Conservation (phyloP, 2,329 filamentous ascomycete genomes). For the Aspergillus transmontanensis region DNA sequence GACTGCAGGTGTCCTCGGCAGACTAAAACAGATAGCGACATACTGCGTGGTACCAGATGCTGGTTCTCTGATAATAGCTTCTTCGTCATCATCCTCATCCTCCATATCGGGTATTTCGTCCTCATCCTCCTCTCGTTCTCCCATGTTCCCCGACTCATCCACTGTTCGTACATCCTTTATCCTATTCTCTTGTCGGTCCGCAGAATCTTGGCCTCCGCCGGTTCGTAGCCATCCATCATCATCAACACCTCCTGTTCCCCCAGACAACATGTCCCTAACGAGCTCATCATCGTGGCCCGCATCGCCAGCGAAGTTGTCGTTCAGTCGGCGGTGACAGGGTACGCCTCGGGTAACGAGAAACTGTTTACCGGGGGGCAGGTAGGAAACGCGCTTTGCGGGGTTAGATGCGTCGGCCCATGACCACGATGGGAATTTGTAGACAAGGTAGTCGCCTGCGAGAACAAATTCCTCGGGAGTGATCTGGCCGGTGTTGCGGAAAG, state of each 20-base stretch:
- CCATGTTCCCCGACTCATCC: slow-evolving; percentile 84
- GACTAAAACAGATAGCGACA: slow-evolving; percentile 30
- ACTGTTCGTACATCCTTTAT: slow-evolving; percentile 82
- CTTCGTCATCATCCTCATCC: slow-evolving; percentile 89
- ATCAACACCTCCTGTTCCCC: slow-evolving; percentile 52
- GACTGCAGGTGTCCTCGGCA: neutral
- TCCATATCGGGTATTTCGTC: slow-evolving; percentile 97
- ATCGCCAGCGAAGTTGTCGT: slow-evolving; percentile 90
- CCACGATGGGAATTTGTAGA: slow-evolving; percentile 99
- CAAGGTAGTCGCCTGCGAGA: slow-evolving; percentile 92
- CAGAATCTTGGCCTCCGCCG: slow-evolving; percentile 65
- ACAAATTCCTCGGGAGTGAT: slow-evolving; percentile 98
- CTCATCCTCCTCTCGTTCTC: slow-evolving; percentile 67
- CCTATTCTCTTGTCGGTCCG: slow-evolving; percentile 73
- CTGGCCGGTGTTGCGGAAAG: slow-evolving; percentile 89
- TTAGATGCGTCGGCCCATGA: slow-evolving; percentile 89
- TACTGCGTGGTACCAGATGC: slow-evolving; percentile 57
- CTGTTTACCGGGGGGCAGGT: slow-evolving; percentile 88
- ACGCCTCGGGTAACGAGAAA: slow-evolving; percentile 94
- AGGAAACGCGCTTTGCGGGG: slow-evolving; percentile 73
- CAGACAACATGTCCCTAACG: slow-evolving; percentile 73
- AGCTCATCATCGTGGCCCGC: slow-evolving; percentile 84
- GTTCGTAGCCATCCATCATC: slow-evolving; percentile 93
- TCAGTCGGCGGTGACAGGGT: slow-evolving; percentile 85
- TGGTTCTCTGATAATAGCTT: slow-evolving; percentile 88